Evolutionary conservation across 305 asterid genomes (phyloP), one percentile per base, ranked within the genome.

Genomic region (Rubia peregrina): DNA sequence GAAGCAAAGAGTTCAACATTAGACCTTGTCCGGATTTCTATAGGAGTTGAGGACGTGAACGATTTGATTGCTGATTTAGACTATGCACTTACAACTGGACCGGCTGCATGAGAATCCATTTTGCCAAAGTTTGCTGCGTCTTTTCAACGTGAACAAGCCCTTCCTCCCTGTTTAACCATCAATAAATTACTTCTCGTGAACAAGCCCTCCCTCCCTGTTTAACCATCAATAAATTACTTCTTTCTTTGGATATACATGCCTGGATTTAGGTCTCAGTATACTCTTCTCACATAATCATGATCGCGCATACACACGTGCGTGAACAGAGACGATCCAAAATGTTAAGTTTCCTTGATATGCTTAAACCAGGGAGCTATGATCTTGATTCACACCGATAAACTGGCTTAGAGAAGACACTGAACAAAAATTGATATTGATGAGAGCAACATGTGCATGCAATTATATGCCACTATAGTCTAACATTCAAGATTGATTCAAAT

Each of bases 11-110:
- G 96, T 22, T 79, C 90, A 70, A 80, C 96, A 0, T 84, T 87
- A 70, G 96, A 90, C 76, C 95, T 90, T 40, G 83, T 92, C 56
- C 96, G 98, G 16, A 81, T 92, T 5, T 91, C 97, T n/a, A 95
- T 90, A 21, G 97, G 98, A 26, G 86, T 90, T 24, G 97, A 90
- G 75, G 96, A 90, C 65, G 92, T 79, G 14, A 66, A 86, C 0
- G 96, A 90, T 80, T 80, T 90, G 90, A 92, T 92, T 26, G 83
- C 89, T 8, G 95, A 87, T 82, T 76, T 92, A 63, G 89, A 84
- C 61, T 19, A 74, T 17, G 90, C 97, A 42, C 86, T 88, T 7
- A 74, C 80, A 62, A 81, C 90, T 1, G 95, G 91, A 16, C 95
- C 89, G 0, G 72, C 43, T 74, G 38, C n/a, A 61, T 4, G 49